Evolutionary conservation across 148 eudicot genomes (phyloP), one percentile per base, ranked within the genome.

Genomic region (Polygonum aviculare): DNA sequence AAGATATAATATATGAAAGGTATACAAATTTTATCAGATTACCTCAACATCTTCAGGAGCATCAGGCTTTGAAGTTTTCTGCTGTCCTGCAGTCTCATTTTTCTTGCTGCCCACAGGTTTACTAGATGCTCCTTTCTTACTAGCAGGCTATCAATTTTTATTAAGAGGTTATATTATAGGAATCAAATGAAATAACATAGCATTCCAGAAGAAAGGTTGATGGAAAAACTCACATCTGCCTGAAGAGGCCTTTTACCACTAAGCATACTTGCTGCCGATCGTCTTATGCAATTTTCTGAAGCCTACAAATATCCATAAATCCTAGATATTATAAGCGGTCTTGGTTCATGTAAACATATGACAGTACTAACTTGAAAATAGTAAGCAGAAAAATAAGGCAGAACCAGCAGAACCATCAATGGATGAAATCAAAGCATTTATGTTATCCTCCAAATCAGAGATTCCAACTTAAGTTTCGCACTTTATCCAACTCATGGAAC

Each of bases 11-110:
- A 45, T 51, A 51, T 3, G 57, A 51, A 5, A 10, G 6, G 1
- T n/a, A 54, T n/a, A 54, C 15, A 48, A 10, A 54, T 54, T 21
- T 1, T 54, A 54, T 54, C 7, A 54, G 10, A 38, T 57, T 79
- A 96, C 99, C 98, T 96, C 99, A 63, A 96, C 86, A 83, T 96
- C 99, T 90, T 96, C 99, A 49, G 84, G 83, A 76, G 85, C 99
- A 67, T 79, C 83, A 63, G 87, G 59, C 80, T 90, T 94, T 45
- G 82, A 16, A 69, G 84, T 51, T 85, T 90, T 96, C 54, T 74
- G 69, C 73, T 79, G 93, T 48, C 83, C 90, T 77, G 76, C 80
- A 73, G 88, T 90, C 79, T 96, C 98, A 54, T 74, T 83, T 84
- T 88, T 96, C 83, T 96, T 93, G 81, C 71, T 84, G 54, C 76